Evolutionary conservation across 805 yeast genomes (phyloP).

Genomic region (Kuraishia cidri): DNA sequence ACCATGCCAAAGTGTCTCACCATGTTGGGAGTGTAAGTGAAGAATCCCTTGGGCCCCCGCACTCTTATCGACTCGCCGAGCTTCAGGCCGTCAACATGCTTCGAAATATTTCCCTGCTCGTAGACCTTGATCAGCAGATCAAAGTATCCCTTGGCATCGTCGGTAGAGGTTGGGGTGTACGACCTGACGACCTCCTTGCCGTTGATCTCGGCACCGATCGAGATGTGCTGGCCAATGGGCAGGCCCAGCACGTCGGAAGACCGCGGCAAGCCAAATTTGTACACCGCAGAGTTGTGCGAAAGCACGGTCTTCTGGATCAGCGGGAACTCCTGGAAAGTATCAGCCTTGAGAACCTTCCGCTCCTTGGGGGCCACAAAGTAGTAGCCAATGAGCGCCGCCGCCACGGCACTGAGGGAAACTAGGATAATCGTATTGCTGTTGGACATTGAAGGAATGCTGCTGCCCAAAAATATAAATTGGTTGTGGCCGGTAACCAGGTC

Average conservation of each 20-base stretch:
- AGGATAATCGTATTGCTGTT: neutral
- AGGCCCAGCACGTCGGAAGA: conserved; percentile 71
- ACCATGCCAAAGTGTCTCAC: conserved; percentile 73
- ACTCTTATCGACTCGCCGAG: conserved; percentile 75
- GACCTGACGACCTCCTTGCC: conserved; percentile 80
- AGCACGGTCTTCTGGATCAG: conserved; percentile 67
- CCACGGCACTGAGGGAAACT: conserved; percentile 16
- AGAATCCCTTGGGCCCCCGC: conserved; percentile 88
- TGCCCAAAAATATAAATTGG: no score
- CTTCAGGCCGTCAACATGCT: conserved; percentile 57
- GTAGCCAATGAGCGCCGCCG: conserved; percentile 21
- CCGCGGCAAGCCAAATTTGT: conserved; percentile 76
- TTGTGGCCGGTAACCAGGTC: no score
- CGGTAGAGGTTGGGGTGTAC: conserved; percentile 84
- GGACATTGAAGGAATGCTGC: no score
- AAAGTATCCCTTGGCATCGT: conserved; percentile 66
- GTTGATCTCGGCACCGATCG: conserved; percentile 64
- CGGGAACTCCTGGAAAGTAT: conserved; percentile 70
- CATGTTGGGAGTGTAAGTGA: conserved; percentile 76
- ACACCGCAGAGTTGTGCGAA: conserved; percentile 74
- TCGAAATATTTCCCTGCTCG: conserved; percentile 79
- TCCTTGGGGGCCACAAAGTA: conserved; percentile 24
- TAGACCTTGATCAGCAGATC: conserved; percentile 83
- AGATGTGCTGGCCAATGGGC: conserved; percentile 92
- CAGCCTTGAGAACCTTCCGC: conserved; percentile 51